Conservation (phyloP, 306 rosid species). For the Lathyrus sativus region DNA sequence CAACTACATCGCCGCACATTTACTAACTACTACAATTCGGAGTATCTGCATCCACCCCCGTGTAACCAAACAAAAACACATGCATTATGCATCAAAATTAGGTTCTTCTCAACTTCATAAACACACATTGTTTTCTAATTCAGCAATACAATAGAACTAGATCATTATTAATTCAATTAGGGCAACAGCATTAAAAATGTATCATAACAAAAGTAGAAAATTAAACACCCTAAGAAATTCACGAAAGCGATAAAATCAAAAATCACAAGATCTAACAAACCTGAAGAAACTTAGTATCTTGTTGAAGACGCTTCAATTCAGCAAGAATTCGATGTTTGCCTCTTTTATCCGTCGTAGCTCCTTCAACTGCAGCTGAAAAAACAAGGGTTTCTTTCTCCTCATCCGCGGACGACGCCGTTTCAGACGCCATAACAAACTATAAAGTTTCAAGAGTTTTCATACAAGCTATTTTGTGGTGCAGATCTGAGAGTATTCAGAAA, state of each 20-base stretch:
- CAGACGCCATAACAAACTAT: conserved; percentile 52
- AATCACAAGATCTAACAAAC: conserved; percentile 33
- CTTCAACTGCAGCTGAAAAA: conserved; percentile 20
- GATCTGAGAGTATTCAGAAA: conserved; percentile 33
- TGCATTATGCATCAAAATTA: conserved; percentile 20
- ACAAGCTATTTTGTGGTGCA: too few species aligned
- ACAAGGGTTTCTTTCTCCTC: conserved; percentile 47
- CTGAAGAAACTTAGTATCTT: conserved; percentile 69
- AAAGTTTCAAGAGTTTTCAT: background rate
- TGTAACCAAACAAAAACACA: background rate
- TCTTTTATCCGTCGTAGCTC: conserved; percentile 48
- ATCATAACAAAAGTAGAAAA: background rate
- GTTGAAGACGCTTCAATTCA: conserved; percentile 73
- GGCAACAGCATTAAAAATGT: background rate
- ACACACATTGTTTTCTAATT: background rate
- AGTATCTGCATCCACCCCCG: too few species aligned
- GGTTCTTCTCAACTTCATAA: conserved; percentile 8
- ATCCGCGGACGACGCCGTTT: conserved; percentile 68
- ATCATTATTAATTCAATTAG: background rate
- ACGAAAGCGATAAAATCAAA: too few species aligned
- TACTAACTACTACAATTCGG: too few species aligned
- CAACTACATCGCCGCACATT: too few species aligned
- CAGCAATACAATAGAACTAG: too few species aligned
- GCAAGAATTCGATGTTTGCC: conserved; percentile 85
- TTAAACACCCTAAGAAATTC: background rate